Evolutionary conservation across 352 stramenopile genomes (phyloP), one percentile per base, ranked within the genome.

Genomic region (Pythium plurisporium): DNA sequence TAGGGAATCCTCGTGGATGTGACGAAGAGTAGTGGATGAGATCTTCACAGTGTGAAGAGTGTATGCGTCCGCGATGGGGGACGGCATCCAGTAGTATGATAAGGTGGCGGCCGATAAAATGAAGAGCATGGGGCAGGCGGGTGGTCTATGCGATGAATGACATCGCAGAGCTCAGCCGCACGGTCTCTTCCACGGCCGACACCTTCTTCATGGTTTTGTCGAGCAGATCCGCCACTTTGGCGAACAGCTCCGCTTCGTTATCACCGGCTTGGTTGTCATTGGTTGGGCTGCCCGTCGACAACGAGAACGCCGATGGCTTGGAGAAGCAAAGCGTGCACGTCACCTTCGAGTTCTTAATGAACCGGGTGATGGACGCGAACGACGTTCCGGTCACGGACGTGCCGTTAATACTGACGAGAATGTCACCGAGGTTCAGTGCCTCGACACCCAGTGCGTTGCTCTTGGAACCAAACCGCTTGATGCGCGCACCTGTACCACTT

Each of bases 361-460:
- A 91, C 27, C 79, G 76, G 51, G 73, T 81, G 62, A 93, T 87
- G 26, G 79, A 83, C 38, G 76, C 55, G 55, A 82, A 85, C 23
- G 75, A 73, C 45, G 80, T 73, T 20, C 54, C 69, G 4, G 62
- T 64, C 17, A 91, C 83, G 0, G 70, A 69, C 19, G 78, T 72
- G 68, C 77, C 83, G 60, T 91, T 93, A 56, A 93, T 89, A 58
- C 80, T 83, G 31, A 87, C 59, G 27, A 93, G 73, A 36, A 88
- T 71, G 59, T 93, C 81, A 17, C 79, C 81, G 0, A 76, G 55
- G 11, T 42, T 59, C 2, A 93, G 70, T 19, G 66, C 41, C 57
- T 91, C 81, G 23, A 87, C 70, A 33, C 83, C 83, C n/a, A 93
- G 60, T 10, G 87, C 83, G 34, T 77, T 74, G 51, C 81, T 90